These are phyloP conservation scores for Solanum stenotomum DNA, from an alignment of 257 asterid genomes.

Conservation along the genomic window DNA sequence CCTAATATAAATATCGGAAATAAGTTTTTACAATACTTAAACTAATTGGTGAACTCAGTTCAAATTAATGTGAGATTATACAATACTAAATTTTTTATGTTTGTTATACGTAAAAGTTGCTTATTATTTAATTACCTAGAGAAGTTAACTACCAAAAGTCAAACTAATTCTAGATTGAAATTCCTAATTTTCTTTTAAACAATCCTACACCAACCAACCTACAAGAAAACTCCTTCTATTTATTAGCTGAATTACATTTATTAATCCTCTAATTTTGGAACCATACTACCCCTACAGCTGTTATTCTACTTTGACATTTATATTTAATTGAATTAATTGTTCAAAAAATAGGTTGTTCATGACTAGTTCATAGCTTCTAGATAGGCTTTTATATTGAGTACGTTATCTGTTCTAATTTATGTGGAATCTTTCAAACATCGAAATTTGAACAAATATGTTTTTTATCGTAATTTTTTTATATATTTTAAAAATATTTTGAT, in stretches of 20 bases:
- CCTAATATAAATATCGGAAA: background rate
- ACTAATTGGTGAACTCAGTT: background rate
- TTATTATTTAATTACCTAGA: background rate
- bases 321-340: background rate
- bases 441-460: background rate
- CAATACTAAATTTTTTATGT: too few species aligned
- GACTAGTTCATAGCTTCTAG: background rate
- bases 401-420: accelerated
- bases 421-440: accelerated
- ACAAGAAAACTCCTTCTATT: background rate
- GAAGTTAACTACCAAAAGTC: background rate
- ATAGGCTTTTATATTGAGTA: background rate
- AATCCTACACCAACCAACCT: background rate
- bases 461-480: background rate
- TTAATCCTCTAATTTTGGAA: background rate
- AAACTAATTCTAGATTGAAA: background rate
- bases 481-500: background rate
- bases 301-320: background rate
- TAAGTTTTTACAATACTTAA: background rate
- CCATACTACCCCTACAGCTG: background rate
- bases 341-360: background rate
- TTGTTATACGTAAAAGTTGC: too few species aligned
- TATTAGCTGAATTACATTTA: background rate
- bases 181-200: background rate
- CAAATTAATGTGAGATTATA: background rate